Conservation (phyloP, 441 rosid species). For the Adansonia rubrostipa region DNA sequence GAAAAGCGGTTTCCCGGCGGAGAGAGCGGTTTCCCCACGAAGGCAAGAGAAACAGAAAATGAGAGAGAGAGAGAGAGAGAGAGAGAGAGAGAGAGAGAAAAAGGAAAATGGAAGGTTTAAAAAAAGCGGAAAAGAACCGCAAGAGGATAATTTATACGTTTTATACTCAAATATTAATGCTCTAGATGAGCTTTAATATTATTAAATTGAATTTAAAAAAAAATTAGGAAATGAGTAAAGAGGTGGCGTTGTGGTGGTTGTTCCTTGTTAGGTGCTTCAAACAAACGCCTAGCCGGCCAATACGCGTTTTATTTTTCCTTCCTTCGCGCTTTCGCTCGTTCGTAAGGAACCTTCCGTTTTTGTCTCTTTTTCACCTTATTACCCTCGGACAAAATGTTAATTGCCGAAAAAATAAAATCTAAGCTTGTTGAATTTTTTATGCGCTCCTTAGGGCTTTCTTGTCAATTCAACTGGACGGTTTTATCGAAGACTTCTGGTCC, state of each 20-base stretch:
- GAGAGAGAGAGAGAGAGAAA: constrained; percentile 33
- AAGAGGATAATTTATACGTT: constrained; percentile 62
- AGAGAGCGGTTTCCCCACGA: constrained; percentile 33
- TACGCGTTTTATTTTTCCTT: constrained; percentile 57
- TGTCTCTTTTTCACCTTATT: constrained; percentile 24
- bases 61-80: constrained; percentile 38
- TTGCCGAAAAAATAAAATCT: not conserved
- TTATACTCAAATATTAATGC: constrained; percentile 52
- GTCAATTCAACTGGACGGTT: constrained; percentile 41
- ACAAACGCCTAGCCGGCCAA: constrained; percentile 87
- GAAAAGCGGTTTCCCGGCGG: constrained; percentile 20
- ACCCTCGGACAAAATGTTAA: not conserved
- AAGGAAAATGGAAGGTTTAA: constrained; percentile 47
- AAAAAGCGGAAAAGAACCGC: constrained; percentile 62
- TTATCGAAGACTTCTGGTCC: constrained; percentile 24
- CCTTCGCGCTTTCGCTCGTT: constrained; percentile 43
- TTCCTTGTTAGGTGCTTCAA: constrained; percentile 88
- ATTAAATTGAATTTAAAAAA: constrained; percentile 9
- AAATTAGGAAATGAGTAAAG: constrained; percentile 28
- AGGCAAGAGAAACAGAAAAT: constrained; percentile 48
- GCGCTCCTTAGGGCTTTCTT: constrained; percentile 32
- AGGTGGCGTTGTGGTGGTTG: constrained; percentile 60
- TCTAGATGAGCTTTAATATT: constrained; percentile 39
- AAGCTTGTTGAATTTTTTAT: not conserved
- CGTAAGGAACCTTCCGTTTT: constrained; percentile 28